These are phyloP conservation scores for Pseudocercospora crystallina DNA, from an alignment of 2,329 filamentous ascomycete genomes.

Conservation along the genomic window DNA sequence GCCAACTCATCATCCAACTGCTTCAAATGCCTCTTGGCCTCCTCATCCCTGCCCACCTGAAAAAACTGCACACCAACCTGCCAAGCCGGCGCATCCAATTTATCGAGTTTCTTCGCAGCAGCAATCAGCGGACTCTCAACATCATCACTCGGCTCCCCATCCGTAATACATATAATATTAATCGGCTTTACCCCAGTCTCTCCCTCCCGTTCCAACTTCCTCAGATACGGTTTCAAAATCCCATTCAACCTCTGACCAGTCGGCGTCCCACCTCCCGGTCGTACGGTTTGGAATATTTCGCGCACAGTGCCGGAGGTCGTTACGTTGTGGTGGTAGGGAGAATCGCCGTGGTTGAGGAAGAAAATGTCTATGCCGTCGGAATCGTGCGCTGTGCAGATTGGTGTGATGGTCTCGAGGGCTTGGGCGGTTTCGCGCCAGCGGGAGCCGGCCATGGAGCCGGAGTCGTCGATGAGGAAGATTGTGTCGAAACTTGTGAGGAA, in stretches of 20 bases:
- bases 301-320: slow-evolving; percentile 58
- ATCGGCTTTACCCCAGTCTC: slow-evolving; percentile 65
- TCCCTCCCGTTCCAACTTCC: slow-evolving; percentile 50
- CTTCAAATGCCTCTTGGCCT: slow-evolving; percentile 64
- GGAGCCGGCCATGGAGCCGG: slow-evolving; percentile 76
- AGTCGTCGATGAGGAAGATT: slow-evolving; percentile 87
- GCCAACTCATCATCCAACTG: slow-evolving; percentile 73
- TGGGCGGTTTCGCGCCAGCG: slow-evolving; percentile 73
- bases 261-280: slow-evolving; percentile 67
- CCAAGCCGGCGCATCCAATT: slow-evolving; percentile 67
- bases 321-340: slow-evolving; percentile 65
- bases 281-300: slow-evolving; percentile 67
- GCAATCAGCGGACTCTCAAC: slow-evolving; percentile 67
- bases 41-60: slow-evolving; percentile 75
- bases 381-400: slow-evolving; percentile 78
- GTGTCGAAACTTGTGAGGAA: slow-evolving; percentile 84
- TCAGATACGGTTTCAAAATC: slow-evolving; percentile 73
- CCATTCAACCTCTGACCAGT: slow-evolving; percentile 69
- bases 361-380: slow-evolving; percentile 84
- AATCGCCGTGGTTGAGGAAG: slow-evolving; percentile 75
- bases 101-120: slow-evolving; percentile 69
- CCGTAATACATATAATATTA: slow-evolving; percentile 91
- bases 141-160: slow-evolving; percentile 79
- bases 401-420: slow-evolving; percentile 72
- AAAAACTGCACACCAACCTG: slow-evolving; percentile 96